Base-by-base conservation (phyloP, 768 basidiomycete genomes). In the Suillus plorans region DNA sequence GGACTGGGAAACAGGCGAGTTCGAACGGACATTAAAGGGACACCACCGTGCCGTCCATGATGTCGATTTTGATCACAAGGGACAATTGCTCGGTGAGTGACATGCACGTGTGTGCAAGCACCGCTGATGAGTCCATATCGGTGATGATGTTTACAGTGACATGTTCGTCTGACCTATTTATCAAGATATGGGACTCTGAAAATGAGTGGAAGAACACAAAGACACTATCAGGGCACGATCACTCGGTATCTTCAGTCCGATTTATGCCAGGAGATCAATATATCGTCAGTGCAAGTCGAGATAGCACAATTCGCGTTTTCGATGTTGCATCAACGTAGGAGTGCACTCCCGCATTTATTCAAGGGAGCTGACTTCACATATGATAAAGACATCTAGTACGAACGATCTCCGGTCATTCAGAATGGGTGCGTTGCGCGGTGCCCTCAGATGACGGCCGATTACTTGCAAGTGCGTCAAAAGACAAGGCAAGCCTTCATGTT, bases 1-100 rank as follows among this genome's bases (percentile, higher is more conserved):
- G 94, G 95, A 97, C 71, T 97, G 94, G 94, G 95, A 97, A 75
- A 90, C 91, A 37, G 95, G 95, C 49, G 94, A 96, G 69, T 91
- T 95, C 74, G 95, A 97, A 76, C 80, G 93, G 68, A 96, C 95
- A 12, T 77, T 96, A 64, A 96, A 95, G 77, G 92, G 94, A 8
- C 95, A 97, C 79, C 96, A 95, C 41, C 93, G 92, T 74, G 86
- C 89, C 22, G 89, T 96, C 36, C 87, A 86, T 74, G 95, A 95
- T 77, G 87, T 92, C 62, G 91, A 95, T 74, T 97, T 90, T 72
- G 93, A 96, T 76, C 86, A 87, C 66, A 94, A 92, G 79, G 95
- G 95, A 41, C 87, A 86, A 69, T 75, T 91, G 34, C 80, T 95
- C 68, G 94, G 95, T 94, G 72, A 67, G 81, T 76, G 5, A 34